A percentile compares a stretch with the other conserved stretches of the same genome.
These are phyloP conservation scores for Aspergillus japonicus DNA, from an alignment of 2,329 filamentous ascomycete species.

Conservation along the genomic window DNA sequence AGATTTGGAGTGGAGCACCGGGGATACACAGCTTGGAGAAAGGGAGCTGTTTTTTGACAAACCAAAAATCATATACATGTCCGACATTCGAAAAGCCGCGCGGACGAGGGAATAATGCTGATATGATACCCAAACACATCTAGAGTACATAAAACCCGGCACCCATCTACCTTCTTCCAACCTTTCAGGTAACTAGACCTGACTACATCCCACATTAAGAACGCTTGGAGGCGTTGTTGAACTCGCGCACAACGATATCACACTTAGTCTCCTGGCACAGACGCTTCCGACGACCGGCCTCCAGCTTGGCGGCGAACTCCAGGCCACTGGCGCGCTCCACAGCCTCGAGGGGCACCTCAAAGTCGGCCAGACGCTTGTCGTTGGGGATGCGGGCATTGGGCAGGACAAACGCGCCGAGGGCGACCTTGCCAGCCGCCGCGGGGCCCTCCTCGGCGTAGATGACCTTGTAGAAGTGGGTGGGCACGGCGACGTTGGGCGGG, in stretches of 20 bases:
- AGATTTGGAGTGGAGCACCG: not conserved
- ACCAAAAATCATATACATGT: not conserved
- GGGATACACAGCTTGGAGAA: not conserved
- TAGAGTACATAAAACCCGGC: not conserved
- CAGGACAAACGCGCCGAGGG: conserved; percentile 89
- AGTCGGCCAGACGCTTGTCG: conserved; percentile 80
- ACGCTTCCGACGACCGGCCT: conserved; percentile 68
- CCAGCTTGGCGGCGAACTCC: conserved; percentile 82
- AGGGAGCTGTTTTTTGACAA: not conserved
- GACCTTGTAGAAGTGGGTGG: conserved; percentile 99
- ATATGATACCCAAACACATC: not conserved
- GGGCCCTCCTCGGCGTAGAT: conserved; percentile 88
- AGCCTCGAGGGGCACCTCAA: conserved; percentile 90
- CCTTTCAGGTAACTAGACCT: not conserved
- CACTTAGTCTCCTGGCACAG: conserved; percentile 87
- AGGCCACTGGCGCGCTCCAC: conserved; percentile 89
- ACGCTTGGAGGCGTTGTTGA: conserved; percentile 56
- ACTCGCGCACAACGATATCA: conserved; percentile 80
- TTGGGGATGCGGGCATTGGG: conserved; percentile 90
- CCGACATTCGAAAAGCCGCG: not conserved
- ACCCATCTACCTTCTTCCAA: not conserved
- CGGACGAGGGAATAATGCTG: not conserved
- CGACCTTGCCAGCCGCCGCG: conserved; percentile 65
- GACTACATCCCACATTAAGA: conserved; percentile 7
- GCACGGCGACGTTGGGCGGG: conserved; percentile 91